Base-by-base conservation (phyloP, 306 rosid genomes). In the Heteromeles arbutifolia region DNA sequence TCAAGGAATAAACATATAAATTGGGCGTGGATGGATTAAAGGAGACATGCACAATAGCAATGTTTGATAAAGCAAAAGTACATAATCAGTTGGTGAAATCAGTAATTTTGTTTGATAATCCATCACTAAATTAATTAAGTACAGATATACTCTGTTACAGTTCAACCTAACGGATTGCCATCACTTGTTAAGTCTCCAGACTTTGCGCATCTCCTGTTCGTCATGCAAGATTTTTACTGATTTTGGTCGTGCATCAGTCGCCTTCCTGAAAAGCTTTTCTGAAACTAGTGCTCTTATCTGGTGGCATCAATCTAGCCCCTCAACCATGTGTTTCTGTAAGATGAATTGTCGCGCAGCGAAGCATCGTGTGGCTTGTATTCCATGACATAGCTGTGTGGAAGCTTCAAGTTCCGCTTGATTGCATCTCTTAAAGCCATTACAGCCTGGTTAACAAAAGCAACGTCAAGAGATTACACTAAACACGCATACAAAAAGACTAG, bases 301-400 rank as follows among this genome's bases (percentile, higher is more conserved):
- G 58, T 18, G 69, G 58, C 69, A 28, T 11, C 15, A n/a, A 21
- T 73, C 84, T 86, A 93, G 66, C 98, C 98, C 80, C 92, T 85
- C 94, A 94, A 86, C 98, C 98, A 92, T 61, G 98, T 90, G 86
- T 94, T 94, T 76, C 98, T 85, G 83, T 92, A 94, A 34, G 97
- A 94, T 26, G 98, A 92, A 79, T 94, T 90, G 83, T 94, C 98
- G 22, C 92, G 89, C 80, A 94, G 87, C 48, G 96, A 94, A 7
- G 98, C 96, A 39, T 94, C 95, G 29, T 90, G 97, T 22, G 95
- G 92, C 88, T 92, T 94, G 90, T 94, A 94, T 82, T 90, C 98
- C 98, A 92, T 88, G 52, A 94, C 86, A 72, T 94, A 94, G 84
- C 93, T 71, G n/a, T 88, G 91, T 32, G 97, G 97, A 79, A 93